Conservation (phyloP, 441 rosid genomes). For the Syzygium malaccense region DNA sequence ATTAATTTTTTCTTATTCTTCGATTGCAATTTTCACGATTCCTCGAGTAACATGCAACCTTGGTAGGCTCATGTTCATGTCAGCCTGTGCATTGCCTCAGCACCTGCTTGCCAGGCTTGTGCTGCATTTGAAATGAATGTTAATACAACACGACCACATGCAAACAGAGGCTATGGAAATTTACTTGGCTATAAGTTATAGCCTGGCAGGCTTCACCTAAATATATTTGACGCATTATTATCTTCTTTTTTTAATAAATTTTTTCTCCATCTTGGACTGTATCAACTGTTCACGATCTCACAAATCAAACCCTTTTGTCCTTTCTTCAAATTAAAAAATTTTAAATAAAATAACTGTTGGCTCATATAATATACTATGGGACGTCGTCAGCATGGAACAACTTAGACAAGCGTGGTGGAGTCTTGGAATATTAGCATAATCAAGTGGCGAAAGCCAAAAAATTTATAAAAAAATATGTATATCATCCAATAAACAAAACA, state of each 20-base stretch:
- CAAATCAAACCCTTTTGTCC: neutral
- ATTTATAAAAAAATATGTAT: fast-evolving
- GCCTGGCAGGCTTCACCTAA: neutral
- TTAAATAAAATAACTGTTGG: neutral
- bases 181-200: neutral
- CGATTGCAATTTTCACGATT: neutral
- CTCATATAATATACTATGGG: neutral
- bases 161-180: neutral
- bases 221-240: neutral
- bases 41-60: neutral
- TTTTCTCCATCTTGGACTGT: neutral
- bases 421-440: neutral
- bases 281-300: neutral
- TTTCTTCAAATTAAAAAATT: neutral
- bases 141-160: neutral
- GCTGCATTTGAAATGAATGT: neutral
- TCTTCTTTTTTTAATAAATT: neutral
- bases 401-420: neutral
- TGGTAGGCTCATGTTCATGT: neutral
- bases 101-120: neutral
- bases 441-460: neutral
- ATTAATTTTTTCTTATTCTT: neutral
- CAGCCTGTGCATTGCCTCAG: neutral
- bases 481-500: neutral
- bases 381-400: neutral